Evolutionary conservation across 2,329 filamentous ascomycete species (phyloP).

Genomic region (Verticillium klebahnii): DNA sequence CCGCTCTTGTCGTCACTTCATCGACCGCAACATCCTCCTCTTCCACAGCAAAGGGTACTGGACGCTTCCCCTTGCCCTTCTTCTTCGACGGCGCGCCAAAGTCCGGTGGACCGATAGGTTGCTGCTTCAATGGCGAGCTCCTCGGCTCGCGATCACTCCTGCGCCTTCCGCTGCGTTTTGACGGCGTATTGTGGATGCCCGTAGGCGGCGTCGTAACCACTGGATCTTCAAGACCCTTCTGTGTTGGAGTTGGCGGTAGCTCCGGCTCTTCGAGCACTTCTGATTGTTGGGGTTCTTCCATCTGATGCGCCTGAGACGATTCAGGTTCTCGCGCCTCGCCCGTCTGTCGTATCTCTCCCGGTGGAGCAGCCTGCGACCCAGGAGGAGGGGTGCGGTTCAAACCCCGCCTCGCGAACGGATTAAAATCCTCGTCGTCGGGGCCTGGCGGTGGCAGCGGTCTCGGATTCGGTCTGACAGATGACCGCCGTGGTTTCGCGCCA

Average conservation of each 20-base stretch:
- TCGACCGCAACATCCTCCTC: not conserved
- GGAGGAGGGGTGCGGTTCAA: conserved; percentile 29
- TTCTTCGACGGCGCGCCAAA: conserved; percentile 9
- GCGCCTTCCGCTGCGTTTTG: conserved; percentile 38
- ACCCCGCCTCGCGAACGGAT: conserved; percentile 33
- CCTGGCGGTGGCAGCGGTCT: conserved; percentile 42
- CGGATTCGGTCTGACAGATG: conserved; percentile 36
- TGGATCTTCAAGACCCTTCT: conserved; percentile 43
- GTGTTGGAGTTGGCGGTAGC: conserved; percentile 53
- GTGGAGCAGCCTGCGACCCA: not conserved
- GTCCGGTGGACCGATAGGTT: conserved; percentile 24
- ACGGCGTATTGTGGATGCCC: conserved; percentile 58
- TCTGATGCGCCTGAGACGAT: not conserved
- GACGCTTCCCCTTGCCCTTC: conserved; percentile 11
- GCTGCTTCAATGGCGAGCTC: conserved; percentile 46
- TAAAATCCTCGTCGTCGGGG: conserved; percentile 33
- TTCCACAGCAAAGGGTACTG: conserved; percentile 1
- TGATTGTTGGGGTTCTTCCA: not conserved
- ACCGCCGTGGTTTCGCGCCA: conserved; percentile 31
- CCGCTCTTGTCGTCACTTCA: not conserved
- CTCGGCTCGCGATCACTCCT: conserved; percentile 30
- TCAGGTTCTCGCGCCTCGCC: not conserved
- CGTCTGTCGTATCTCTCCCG: not conserved
- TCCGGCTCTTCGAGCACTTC: conserved; percentile 46
- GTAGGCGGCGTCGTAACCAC: conserved; percentile 49